phyloP scores from a whole-genome alignment of 352 stramenopile genomes.

The Phytophthora idaei region DNA sequence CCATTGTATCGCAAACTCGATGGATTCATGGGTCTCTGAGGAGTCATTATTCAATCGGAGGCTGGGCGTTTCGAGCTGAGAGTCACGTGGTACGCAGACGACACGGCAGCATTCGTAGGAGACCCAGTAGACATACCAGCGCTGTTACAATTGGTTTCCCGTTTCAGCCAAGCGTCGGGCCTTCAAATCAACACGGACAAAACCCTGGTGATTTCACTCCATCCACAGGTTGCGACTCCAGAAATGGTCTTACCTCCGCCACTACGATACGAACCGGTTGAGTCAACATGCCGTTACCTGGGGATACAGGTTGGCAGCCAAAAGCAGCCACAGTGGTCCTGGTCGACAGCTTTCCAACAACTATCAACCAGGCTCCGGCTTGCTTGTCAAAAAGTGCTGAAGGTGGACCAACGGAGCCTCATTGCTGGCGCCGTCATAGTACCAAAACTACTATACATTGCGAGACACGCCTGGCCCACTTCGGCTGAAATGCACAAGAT shows the following conservation, averaged over 20 bases:
- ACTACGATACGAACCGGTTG: neutral
- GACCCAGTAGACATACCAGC: neutral
- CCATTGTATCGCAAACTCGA: neutral
- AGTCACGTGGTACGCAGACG: neutral
- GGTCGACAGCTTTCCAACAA: neutral
- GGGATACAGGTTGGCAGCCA: neutral
- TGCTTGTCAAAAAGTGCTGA: neutral
- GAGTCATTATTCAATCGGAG: neutral
- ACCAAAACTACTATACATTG: neutral
- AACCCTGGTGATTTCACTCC: neutral
- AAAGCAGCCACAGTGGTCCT: neutral
- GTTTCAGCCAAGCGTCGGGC: neutral
- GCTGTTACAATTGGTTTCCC: neutral
- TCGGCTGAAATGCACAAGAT: neutral
- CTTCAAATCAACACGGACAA: neutral
- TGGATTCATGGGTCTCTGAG: neutral
- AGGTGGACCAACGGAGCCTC: neutral
- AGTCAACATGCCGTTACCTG: neutral
- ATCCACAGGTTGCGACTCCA: neutral
- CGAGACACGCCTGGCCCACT: neutral
- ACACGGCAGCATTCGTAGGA: neutral
- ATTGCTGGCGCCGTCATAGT: neutral
- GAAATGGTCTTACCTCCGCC: neutral
- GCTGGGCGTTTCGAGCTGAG: neutral
- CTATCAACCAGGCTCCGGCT: neutral